Evolutionary conservation across 164 flowering plant genomes (phyloP).

Genomic region (Cinnamomum micranthum): DNA sequence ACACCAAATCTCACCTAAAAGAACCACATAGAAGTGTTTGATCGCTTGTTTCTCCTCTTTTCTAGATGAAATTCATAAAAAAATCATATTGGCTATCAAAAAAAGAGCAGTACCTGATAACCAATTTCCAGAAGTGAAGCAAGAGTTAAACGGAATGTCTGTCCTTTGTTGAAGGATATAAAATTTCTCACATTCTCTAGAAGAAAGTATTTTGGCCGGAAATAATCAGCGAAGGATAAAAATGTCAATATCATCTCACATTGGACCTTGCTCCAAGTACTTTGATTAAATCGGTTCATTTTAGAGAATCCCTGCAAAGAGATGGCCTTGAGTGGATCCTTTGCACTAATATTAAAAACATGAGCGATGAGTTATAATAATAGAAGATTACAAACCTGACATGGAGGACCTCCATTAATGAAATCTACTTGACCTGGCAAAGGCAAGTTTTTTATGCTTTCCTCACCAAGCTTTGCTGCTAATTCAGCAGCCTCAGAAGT

Average conservation of each 20-base stretch:
- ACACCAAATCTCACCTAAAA: conserved; percentile 88
- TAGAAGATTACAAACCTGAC: conserved; percentile 44
- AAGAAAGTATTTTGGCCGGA: conserved; percentile 76
- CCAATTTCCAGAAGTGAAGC: conserved; percentile 99
- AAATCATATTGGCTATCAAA: background rate
- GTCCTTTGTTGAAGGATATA: conserved; percentile 91
- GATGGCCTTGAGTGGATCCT: background rate
- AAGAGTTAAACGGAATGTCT: conserved; percentile 78
- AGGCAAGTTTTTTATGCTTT: conserved; percentile 57
- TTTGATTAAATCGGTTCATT: conserved; percentile 86
- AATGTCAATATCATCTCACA: conserved; percentile 96
- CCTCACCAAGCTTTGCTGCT: conserved; percentile 49
- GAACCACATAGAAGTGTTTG: conserved; percentile 32
- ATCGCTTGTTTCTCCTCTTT: background rate
- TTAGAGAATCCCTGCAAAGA: conserved; percentile 89
- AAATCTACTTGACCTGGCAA: conserved; percentile 94
- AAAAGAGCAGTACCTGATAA: conserved; percentile 67
- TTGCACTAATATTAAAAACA: background rate
- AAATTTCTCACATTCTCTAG: conserved; percentile 93
- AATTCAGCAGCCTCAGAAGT: conserved; percentile 73
- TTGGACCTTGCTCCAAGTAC: conserved; percentile 96
- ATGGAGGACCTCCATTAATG: conserved; percentile 98
- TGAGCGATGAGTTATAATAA: background rate
- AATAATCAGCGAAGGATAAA: conserved; percentile 86
- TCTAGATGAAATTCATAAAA: background rate